These are phyloP conservation scores for Miamiensis avidus DNA, from an alignment of 169 alveolate species.

Conservation along the genomic window DNA sequence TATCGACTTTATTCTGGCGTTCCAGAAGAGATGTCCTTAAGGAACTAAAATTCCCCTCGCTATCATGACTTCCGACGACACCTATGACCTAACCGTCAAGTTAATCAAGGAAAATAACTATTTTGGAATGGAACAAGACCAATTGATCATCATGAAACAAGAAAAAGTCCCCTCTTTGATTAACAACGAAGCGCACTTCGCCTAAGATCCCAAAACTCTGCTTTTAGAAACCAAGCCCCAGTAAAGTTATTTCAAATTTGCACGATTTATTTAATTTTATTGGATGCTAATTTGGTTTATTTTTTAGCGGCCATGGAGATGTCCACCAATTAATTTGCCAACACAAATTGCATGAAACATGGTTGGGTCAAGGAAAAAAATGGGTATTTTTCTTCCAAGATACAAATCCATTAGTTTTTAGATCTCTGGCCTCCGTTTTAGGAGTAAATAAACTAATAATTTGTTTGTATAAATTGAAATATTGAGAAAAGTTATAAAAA, in stretches of 20 bases:
- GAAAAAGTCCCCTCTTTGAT: slow-evolving; percentile 91
- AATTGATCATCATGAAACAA: slow-evolving; percentile 86
- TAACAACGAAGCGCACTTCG: slow-evolving; percentile 87
- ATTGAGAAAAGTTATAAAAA: no score
- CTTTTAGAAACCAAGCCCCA: slow-evolving; percentile 92
- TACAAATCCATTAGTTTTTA: slow-evolving; percentile 89
- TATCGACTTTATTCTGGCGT: slow-evolving; percentile 76
- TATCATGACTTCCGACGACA: slow-evolving; percentile 95
- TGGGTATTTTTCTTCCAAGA: slow-evolving; percentile 90
- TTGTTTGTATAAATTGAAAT: no score
- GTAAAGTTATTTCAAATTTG: no score
- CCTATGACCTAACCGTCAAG: slow-evolving; percentile 83
- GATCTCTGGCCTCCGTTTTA: slow-evolving; percentile 86
- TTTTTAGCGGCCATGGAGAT: slow-evolving; percentile 92
- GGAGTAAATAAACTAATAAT: slow-evolving; percentile 61
- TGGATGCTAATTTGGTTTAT: no score
- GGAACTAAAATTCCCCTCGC: slow-evolving; percentile 80
- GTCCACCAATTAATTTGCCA: slow-evolving; percentile 89
- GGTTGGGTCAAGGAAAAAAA: slow-evolving; percentile 80
- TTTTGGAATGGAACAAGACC: slow-evolving; percentile 83
- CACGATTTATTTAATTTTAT: no score
- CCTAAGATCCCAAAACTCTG: slow-evolving; percentile 71
- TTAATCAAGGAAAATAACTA: slow-evolving; percentile 72
- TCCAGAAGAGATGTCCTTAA: slow-evolving; percentile 65
- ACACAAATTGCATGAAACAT: slow-evolving; percentile 70